Base-by-base conservation (phyloP, 305 asterid species). In the Andrographis paniculata region DNA sequence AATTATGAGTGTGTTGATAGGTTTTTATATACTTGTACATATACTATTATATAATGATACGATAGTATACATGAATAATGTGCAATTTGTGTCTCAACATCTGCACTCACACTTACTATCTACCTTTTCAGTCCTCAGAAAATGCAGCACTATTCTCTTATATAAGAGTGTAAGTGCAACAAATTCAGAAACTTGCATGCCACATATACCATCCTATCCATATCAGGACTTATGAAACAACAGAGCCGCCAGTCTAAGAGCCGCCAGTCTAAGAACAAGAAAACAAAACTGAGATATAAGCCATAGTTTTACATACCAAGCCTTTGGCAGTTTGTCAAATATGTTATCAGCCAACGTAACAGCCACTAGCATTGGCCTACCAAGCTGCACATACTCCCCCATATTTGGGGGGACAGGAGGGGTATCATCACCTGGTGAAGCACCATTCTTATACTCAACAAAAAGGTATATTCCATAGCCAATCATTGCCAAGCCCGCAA, bases 391-490 rank as follows among this genome's bases (percentile, higher is more conserved):
- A 35, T 76, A 1, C 24, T 70, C 92, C 24, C 69, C 92, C 33
- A 35, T 74, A 44, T 74, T 52, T 2, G 84, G 14, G 0, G 93
- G 82, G 15, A 80, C 46, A 36, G 69, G 21, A 31, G 69, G 60
- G 14, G 53, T 56, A 56, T 78, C 81, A 38, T 54, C 88, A 20
- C 60, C 76, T 3, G 77, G 49, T 14, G 78, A 58, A 39, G 76
- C 57, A 23, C 75, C 65, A 44, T 61, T 76, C 65, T 75, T 66
- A 61, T 67, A 86, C 77, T 58, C 87, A 55, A 86, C 84, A 61
- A 86, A 85, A 30, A 91, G 88, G 68, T 80, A 91, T 30, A 91
- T 62, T 19, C 98, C 98, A 59, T 82, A 91, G 1, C 96, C 98
- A 47, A 83, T 67, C 88, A 82, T 91, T 13, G 78, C 84, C 63